Evolutionary conservation across 768 basidiomycete genomes (phyloP), one percentile per base, ranked within the genome.

Genomic region (Collybiopsis luxurians): DNA sequence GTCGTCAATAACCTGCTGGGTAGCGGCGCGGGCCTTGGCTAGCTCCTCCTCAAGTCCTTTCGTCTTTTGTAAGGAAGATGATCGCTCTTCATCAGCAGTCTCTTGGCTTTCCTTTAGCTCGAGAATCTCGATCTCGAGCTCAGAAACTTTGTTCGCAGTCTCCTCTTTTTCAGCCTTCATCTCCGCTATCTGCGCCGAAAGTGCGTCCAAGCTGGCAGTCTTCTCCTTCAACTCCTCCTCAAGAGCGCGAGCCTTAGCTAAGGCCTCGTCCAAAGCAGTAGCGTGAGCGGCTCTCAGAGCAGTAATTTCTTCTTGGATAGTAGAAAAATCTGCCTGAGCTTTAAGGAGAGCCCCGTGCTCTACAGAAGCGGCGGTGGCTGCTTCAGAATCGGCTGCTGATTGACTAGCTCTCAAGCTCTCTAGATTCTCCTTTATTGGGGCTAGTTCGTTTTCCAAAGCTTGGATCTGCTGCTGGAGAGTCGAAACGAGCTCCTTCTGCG

Each of bases 71-170:
- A 79, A 64, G 11, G 78, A 67, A 58, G 73, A 72, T 45, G 71
- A 74, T 49, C 78, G 81, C 28, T 79, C 79, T 55, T 90, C 90
- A 63, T 88, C 85, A 5, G 78, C 73, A 19, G 69, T 69, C 61
- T 92, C 91, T 59, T 83, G 81, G 40, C 75, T 75, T 66, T 94
- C 91, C 68, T 79, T 89, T 58, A 87, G 64, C 71, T 93, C 91
- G 56, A 92, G 69, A 40, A 92, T 79, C 66, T 93, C 90, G 49
- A 94, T 73, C 72, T 94, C 92, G 24, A 92, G 75, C 63, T 94
- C 91, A 0, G 89, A 90, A 3, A 92, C 73, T 69, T 85, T 90
- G 64, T 73, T 75, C 9, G 85, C 80, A 40, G 73, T 84, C 57
- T 91, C 90, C 63, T 88, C 89, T 64, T 83, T 86, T 69, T 90